phyloP scores from a whole-genome alignment of 805 yeast genomes.

The Sugiyamaella americana region DNA sequence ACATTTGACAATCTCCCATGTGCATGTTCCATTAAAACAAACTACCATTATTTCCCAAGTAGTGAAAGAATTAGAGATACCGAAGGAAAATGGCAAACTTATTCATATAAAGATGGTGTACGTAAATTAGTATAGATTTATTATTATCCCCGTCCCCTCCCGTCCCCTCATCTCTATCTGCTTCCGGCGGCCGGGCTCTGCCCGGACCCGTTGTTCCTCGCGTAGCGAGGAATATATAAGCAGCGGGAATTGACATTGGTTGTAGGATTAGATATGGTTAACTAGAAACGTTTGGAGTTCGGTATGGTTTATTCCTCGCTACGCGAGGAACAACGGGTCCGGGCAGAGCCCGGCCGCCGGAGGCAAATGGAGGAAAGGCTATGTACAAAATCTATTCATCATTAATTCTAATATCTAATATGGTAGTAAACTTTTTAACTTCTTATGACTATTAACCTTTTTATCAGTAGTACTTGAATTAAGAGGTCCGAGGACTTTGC shows the following conservation, averaged over 20 bases:
- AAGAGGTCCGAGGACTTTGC: conserved; percentile 45
- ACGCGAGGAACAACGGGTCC: neutral
- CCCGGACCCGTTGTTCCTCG: neutral
- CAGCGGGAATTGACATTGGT: neutral
- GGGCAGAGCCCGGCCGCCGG: neutral
- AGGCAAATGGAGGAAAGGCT: neutral
- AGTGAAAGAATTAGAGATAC: conserved; percentile 40
- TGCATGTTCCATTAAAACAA: conserved; percentile 79
- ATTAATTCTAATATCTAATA: conserved; percentile 17
- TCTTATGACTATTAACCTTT: conserved; percentile 49
- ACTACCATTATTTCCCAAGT: conserved; percentile 79
- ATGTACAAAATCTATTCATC: neutral
- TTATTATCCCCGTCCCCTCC: neutral
- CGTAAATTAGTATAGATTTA: neutral
- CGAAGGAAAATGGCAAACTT: conserved; percentile 49
- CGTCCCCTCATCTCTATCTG: neutral
- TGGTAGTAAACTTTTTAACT: conserved; percentile 51
- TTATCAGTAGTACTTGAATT: conserved; percentile 54
- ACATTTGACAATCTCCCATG: conserved; percentile 82
- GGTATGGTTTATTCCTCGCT: no score
- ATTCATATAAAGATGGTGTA: conserved; percentile 34
- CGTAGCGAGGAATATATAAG: neutral
- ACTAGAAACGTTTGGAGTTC: no score
- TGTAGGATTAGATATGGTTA: no score
- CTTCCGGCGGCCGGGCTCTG: neutral